Evolutionary conservation across 2,329 filamentous ascomycete genomes (phyloP), one percentile per base, ranked within the genome.

Genomic region (Claviceps citrina): DNA sequence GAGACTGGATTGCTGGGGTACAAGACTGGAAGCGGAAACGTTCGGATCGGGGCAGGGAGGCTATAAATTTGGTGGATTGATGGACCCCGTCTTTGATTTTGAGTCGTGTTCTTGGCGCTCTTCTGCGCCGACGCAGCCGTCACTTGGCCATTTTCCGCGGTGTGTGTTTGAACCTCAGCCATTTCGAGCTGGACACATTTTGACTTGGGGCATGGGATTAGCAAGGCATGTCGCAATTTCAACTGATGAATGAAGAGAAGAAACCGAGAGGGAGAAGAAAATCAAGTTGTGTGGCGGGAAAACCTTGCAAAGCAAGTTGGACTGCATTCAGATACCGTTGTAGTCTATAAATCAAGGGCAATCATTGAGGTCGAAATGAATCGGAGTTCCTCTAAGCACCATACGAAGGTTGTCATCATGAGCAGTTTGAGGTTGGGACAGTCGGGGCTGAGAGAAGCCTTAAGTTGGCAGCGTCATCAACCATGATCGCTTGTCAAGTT

Each of bases 1-100:
- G 89, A 96, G 33, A 96, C 60, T 32, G 91, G 91, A 56, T 96
- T 95, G 61, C 83, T 85, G 39, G 89, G 89, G 50, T 94, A 84
- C 58, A 98, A 83, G 36, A 75, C 73, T 28, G 91, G 91, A 8
- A 96, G 69, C 19, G 89, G 86, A 55, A 89, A 83, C 5, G 83
- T 80, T 47, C 78, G 74, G 45, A 96, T 64, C 20, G 91, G 91
- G 5, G 83, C 73, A 40, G 86, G 84, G 42, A 84, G 76, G 37
- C 76, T 72, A 62, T 98, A 91, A 40, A 95, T 79, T 56, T 86
- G 68, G 57, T 78, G 77, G 39, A 78, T 64, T 43, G 67, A 63
- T 27, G 63, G 60, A 5, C 59, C 58, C 47, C 54, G 54, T 48
- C 54, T 56, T 48, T 55, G 53, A 24, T 54, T 55, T 47, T 54